Evolutionary conservation across 164 flowering plant genomes (phyloP), one percentile per base, ranked within the genome.

Genomic region (Vitis riparia): DNA sequence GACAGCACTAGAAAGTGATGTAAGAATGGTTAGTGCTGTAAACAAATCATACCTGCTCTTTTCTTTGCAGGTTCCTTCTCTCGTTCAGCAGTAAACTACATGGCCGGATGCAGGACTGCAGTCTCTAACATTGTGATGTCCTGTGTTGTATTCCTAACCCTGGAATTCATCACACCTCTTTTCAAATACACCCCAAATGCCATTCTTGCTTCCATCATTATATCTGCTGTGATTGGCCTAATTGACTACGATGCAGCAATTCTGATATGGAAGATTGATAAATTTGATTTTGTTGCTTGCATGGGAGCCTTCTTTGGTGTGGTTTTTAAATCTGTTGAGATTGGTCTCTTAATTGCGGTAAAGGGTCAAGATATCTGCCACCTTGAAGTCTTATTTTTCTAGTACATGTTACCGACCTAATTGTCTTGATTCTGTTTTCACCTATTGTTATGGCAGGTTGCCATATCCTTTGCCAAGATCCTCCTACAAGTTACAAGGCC

Each of bases 261-360:
- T 67, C 81, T 90, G 73, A 89, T 95, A 23, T 92, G 91, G 90
- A 95, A 88, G 83, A 87, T 91, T 3, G 99, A 95, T 59, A 92
- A 91, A 62, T 81, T 93, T 23, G 98, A 95, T 70, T 95, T 95
- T 62, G 71, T 92, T 58, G 98, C 97, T 32, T 95, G 99, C 72
- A 76, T 90, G 82, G 98, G 99, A 74, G 98, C 99, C 48, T 93
- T 93, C 79, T 71, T 93, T 68, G 99, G 98, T 11, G 99, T 95
- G 1, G 66, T 93, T 30, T 93, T 95, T 67, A 65, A 23, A 6
- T 85, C 94, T 37, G 96, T 95, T 50, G 98, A 95, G 81, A 86
- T 86, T 3, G 99, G 99, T 30, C 94, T 95, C 70, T 63, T 93
- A 65, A 88, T 93, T 56, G 93, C 98, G 48, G 99, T 92, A 86